Evolutionary conservation across 2,329 filamentous ascomycete species (phyloP).

Genomic region (Alternaria consortialis): DNA sequence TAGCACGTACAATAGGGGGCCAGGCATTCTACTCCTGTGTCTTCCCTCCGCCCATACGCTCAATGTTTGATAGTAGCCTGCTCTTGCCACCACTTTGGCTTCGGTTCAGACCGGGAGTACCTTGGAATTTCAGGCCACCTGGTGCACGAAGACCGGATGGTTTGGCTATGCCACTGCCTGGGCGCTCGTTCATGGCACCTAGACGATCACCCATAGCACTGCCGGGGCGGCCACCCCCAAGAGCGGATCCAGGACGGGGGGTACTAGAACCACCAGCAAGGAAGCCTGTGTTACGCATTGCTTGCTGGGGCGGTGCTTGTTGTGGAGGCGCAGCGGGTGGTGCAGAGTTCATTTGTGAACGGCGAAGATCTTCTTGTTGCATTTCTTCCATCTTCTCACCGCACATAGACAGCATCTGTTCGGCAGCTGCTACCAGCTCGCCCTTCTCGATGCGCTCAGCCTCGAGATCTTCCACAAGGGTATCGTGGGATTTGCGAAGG

Average conservation of each 20-base stretch:
- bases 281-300: conserved; percentile 46
- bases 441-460: conserved; percentile 83
- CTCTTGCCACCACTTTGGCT: conserved; percentile 61
- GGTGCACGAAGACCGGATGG: conserved; percentile 70
- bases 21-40: conserved; percentile 32
- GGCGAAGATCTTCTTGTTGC: conserved; percentile 58
- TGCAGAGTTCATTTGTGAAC: conserved; percentile 57
- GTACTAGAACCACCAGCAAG: conserved; percentile 36
- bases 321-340: conserved; percentile 23
- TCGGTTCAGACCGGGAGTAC: conserved; percentile 40
- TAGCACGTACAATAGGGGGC: conserved; percentile 4
- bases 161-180: conserved; percentile 47
- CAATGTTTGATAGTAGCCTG: conserved; percentile 84
- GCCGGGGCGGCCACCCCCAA: conserved; percentile 36
- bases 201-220: conserved; percentile 36
- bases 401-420: conserved; percentile 81
- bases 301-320: conserved; percentile 28
- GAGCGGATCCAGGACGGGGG: conserved; percentile 39
- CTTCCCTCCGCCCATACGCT: conserved; percentile 76
- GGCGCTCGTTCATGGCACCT: conserved; percentile 26
- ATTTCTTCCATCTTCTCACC: conserved; percentile 53
- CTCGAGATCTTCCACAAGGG: conserved; percentile 72
- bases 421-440: conserved; percentile 80
- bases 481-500: conserved; percentile 74
- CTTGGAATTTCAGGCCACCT: conserved; percentile 48